Evolutionary conservation across 768 basidiomycete species (phyloP).

Genomic region (Chalciporus sphaerocephalus): DNA sequence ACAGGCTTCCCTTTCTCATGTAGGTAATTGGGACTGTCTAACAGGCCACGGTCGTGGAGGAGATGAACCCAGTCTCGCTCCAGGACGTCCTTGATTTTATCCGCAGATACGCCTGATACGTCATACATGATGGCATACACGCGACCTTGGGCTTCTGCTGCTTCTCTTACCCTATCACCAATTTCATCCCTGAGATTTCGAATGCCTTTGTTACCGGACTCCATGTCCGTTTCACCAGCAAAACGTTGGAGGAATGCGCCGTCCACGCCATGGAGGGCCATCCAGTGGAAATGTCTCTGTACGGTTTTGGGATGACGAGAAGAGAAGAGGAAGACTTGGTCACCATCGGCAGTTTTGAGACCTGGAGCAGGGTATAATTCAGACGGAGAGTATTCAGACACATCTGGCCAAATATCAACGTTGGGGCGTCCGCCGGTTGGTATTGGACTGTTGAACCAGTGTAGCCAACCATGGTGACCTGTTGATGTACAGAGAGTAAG

Average conservation of each 20-base stretch:
- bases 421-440: constrained; percentile 67
- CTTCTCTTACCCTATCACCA: constrained; percentile 64
- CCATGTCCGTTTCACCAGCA: constrained; percentile 57
- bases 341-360: constrained; percentile 50
- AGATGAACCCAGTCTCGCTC: constrained; percentile 75
- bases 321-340: constrained; percentile 70
- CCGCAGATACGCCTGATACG: constrained; percentile 69
- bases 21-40: constrained; percentile 72
- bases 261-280: constrained; percentile 77
- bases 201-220: constrained; percentile 53
- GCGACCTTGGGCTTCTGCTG: constrained; percentile 75
- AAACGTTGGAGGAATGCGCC: constrained; percentile 83
- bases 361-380: constrained; percentile 72
- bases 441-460: constrained; percentile 74
- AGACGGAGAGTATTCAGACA: constrained; percentile 61
- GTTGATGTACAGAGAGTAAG: constrained; percentile 8
- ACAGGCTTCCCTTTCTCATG: constrained; percentile 67
- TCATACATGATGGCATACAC: constrained; percentile 91
- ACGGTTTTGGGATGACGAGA: constrained; percentile 75
- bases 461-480: constrained; percentile 82
- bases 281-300: constrained; percentile 56
- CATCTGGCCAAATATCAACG: constrained; percentile 77
- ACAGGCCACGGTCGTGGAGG: constrained; percentile 50
- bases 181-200: constrained; percentile 68
- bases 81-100: constrained; percentile 61